Evolutionary conservation across 768 basidiomycete genomes (phyloP), one percentile per base, ranked within the genome.

Genomic region (Gymnopilus dilepis): DNA sequence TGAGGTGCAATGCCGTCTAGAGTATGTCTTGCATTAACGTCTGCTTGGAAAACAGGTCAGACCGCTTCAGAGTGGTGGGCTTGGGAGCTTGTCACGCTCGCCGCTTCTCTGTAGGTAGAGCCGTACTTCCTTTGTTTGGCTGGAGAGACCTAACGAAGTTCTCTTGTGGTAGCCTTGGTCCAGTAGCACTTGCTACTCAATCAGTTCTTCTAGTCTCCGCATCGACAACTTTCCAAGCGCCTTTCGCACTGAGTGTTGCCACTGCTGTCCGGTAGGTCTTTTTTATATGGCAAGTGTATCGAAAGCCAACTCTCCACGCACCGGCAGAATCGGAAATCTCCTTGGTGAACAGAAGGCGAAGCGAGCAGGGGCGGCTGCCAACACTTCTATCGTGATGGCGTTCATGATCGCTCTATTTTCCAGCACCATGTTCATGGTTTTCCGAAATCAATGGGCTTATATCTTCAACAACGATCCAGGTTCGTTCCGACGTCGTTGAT

Each of bases 51-150:
- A 58, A 41, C 62, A 82, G 87, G 87, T 0, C 94, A 95, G 73
- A 89, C 86, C 3, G 93, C 92, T 1, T 88, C 86, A 3, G 97
- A 97, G 74, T 99, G 96, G 97, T 98, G 96, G 95, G 89, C 91
- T 38, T 97, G 97, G 97, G 95, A 97, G 75, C 82, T 94, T 6
- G 75, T 91, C 31, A 89, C 88, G 22, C 77, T 86, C 1, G 82
- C 80, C 5, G 84, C 84, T 3, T 82, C 80, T 62, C 66, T 82
- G 78, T 82, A 64, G 61, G 80, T 72, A 19, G 33, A 15, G 28
- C 38, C 4, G 8, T 34, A 17, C 19, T 38, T 2, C 28, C 24
- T 6, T 47, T 43, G n/a, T 17, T 43, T 8, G 13, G 21, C 1
- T 33, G 22, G 21, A 15, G 28, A 28, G 41, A 30, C 50, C 15